Conservation (phyloP, 2,329 filamentous ascomycete species). For the Ceratocystis diversiconidia region DNA sequence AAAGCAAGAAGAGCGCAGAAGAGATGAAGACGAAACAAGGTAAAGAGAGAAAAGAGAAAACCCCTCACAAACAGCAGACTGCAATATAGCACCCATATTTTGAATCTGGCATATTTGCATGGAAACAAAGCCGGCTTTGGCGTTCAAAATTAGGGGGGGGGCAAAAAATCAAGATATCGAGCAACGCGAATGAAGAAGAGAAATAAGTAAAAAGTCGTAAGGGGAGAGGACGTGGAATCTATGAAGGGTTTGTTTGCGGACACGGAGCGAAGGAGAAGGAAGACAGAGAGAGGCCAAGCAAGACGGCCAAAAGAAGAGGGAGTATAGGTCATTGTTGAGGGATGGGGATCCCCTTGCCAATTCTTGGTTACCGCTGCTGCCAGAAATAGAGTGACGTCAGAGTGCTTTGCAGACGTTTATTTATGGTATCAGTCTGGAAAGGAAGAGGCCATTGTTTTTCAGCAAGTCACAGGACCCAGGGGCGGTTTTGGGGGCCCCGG, state of each 20-base stretch:
- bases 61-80: neutral
- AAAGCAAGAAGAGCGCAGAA: neutral
- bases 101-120: neutral
- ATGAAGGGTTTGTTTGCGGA: neutral
- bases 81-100: neutral
- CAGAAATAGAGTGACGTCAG: slow-evolving; percentile 3
- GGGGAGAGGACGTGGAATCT: neutral
- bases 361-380: neutral
- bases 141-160: too few relatives aligned
- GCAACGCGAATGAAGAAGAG: neutral
- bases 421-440: neutral
- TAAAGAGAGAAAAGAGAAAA: neutral
- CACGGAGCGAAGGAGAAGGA: neutral
- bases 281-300: neutral
- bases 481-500: neutral
- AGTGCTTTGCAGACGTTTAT: neutral
- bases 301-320: neutral
- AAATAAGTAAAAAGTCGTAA: neutral
- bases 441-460: neutral
- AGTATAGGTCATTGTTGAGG: neutral
- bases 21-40: neutral
- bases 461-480: neutral
- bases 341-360: neutral
- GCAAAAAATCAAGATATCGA: neutral
- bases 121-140: neutral